These are phyloP conservation scores for Exophiala mesophila DNA, from an alignment of 2,329 filamentous ascomycete species.

Conservation along the genomic window DNA sequence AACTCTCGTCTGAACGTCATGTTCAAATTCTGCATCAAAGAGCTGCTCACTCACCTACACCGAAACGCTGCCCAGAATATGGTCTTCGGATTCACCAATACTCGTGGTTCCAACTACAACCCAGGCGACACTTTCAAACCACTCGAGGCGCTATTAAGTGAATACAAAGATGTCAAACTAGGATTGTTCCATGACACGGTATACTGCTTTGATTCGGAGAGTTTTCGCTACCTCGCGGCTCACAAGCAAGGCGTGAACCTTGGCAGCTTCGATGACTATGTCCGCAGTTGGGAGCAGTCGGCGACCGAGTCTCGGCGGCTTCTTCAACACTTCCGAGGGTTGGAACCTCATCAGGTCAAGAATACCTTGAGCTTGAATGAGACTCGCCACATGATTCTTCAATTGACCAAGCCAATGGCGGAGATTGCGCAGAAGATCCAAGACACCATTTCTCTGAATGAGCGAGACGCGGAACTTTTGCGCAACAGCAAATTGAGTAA, in stretches of 20 bases:
- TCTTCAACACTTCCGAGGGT: constrained; percentile 29
- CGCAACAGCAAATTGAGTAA: constrained; percentile 25
- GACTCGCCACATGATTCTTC: constrained; percentile 33
- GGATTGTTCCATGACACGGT: constrained; percentile 30
- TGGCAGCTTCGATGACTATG: constrained; percentile 32
- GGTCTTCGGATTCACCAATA: constrained; percentile 43
- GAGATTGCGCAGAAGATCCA: constrained; percentile 33
- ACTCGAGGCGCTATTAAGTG: constrained; percentile 30
- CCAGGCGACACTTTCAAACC: constrained; percentile 39
- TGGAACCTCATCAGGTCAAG: constrained; percentile 32
- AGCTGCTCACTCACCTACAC: constrained; percentile 40
- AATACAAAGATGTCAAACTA: constrained; percentile 31
- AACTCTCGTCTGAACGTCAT: constrained; percentile 34
- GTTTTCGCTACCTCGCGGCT: constrained; percentile 41
- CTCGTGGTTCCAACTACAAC: constrained; percentile 38
- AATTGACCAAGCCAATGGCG: constrained; percentile 38
- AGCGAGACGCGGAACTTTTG: constrained; percentile 31
- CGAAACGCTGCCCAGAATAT: constrained; percentile 38
- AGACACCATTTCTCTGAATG: constrained; percentile 30
- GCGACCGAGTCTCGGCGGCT: constrained; percentile 31
- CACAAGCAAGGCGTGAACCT: constrained; percentile 31
- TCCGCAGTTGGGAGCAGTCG: constrained; percentile 37
- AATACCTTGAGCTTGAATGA: constrained; percentile 39
- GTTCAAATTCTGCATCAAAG: constrained; percentile 40
- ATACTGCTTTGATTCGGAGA: constrained; percentile 45